Percentiles rank a stretch among this genome's conserved stretches.
Conservation (phyloP, 495 filamentous ascomycete species). For the Geoglossum glabrum region DNA sequence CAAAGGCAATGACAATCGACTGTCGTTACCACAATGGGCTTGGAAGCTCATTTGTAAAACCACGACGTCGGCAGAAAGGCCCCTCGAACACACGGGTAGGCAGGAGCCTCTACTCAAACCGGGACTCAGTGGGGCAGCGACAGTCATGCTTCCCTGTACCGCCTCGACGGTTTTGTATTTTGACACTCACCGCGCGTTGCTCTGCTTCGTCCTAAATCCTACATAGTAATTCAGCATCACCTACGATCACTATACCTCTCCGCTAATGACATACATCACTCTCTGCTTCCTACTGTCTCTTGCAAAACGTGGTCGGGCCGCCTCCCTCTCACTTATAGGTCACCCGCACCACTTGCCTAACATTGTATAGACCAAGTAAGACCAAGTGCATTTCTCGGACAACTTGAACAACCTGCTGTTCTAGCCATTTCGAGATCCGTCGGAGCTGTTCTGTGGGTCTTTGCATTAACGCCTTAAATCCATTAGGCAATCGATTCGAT, state of each 20-base stretch:
- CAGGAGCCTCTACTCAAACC: not conserved
- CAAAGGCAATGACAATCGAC: not conserved
- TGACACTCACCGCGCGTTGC: not conserved
- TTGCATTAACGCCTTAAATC: not conserved
- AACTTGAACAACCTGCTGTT: not conserved
- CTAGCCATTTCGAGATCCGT: not conserved
- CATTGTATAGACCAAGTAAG: not conserved
- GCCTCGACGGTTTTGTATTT: not conserved
- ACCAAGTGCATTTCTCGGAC: not conserved
- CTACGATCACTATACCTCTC: not conserved
- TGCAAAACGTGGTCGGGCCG: not conserved
- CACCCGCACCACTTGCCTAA: not conserved
- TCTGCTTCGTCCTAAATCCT: not conserved
- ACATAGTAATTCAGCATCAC: not conserved
- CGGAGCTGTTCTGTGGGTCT: not conserved
- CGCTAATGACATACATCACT: not conserved
- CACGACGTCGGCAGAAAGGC: not conserved
- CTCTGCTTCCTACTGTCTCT: not conserved
- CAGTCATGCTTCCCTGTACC: not conserved
- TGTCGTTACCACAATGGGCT: not conserved
- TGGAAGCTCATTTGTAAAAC: not conserved
- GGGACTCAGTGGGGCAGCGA: not conserved
- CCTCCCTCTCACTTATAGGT: not conserved
- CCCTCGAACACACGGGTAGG: not conserved
- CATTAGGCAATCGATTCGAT: too few relatives aligned